Conservation (phyloP, 805 yeast genomes). For the Barnettozyma siamensis region DNA sequence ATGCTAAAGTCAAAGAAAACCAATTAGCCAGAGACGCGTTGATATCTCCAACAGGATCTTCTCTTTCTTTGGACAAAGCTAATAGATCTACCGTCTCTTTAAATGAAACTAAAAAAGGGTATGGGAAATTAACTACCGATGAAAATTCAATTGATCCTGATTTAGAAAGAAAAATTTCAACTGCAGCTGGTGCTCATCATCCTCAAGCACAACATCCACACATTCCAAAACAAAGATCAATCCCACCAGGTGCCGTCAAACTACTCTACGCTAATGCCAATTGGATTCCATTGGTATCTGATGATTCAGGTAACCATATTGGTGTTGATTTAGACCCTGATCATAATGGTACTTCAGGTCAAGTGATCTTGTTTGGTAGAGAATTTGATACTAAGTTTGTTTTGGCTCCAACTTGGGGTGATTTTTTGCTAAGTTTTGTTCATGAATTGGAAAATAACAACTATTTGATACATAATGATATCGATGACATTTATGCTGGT, state of each 20-base stretch:
- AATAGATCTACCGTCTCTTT: conserved; percentile 19
- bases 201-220: conserved; percentile 10
- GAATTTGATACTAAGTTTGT: conserved; percentile 89
- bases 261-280: conserved; percentile 78
- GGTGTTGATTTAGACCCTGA: conserved; percentile 88
- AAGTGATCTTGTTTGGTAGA: conserved; percentile 87
- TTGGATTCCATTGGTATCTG: conserved; percentile 92
- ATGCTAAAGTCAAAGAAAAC: conserved; percentile 21
- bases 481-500: conserved; percentile 62
- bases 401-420: conserved; percentile 85
- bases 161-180: conserved; percentile 18
- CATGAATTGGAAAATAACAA: conserved; percentile 84
- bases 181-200: no score
- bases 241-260: conserved; percentile 74
- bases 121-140: conserved; percentile 18
- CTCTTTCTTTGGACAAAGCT: conserved; percentile 17
- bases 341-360: conserved; percentile 76
- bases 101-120: conserved; percentile 27
- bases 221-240: conserved; percentile 53
- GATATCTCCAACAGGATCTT: conserved; percentile 24
- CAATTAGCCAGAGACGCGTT: conserved; percentile 17
- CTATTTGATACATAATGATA: conserved; percentile 58
- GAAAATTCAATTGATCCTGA: conserved; percentile 13
- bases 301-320: conserved; percentile 84
- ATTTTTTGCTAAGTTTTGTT: conserved; percentile 74